A percentile compares a stretch with the other conserved stretches of the same genome.
Evolutionary conservation across 108 stramenopile genomes (phyloP).

Genomic region (Bacterosira constricta): DNA sequence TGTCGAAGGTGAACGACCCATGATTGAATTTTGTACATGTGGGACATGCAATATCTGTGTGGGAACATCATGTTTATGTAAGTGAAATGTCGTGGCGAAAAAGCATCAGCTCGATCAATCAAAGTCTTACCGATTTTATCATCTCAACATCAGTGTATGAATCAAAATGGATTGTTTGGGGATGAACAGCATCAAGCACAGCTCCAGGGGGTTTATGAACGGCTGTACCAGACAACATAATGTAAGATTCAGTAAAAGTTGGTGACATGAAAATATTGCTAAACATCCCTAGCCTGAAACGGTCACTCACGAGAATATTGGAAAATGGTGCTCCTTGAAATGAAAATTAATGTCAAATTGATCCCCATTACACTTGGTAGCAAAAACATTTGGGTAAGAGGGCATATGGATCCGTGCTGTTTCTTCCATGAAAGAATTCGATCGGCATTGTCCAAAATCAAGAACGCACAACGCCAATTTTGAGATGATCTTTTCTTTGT

Average conservation of each 20-base stretch:
- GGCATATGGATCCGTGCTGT: constrained; percentile 41
- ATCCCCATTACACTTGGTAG: constrained; percentile 66
- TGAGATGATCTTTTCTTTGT: not conserved
- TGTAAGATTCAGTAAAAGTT: not conserved
- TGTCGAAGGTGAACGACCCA: constrained; percentile 1
- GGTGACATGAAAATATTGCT: not conserved
- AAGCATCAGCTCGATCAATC: not conserved
- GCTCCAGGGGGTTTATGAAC: constrained; percentile 48
- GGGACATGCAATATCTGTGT: constrained; percentile 32
- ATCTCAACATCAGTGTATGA: constrained; percentile 35
- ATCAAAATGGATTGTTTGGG: constrained; percentile 58
- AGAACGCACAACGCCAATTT: constrained; percentile 50
- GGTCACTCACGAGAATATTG: constrained; percentile 53
- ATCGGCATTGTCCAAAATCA: constrained; percentile 76
- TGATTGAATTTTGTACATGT: constrained; percentile 24
- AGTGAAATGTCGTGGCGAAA: not conserved
- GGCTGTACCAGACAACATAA: not conserved
- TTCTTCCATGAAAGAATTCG: constrained; percentile 55
- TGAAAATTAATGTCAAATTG: constrained; percentile 63
- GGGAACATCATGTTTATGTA: not conserved
- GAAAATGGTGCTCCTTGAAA: constrained; percentile 53
- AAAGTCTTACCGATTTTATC: constrained; percentile 25
- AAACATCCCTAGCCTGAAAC: not conserved
- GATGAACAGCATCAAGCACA: constrained; percentile 49
- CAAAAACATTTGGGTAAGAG: constrained; percentile 58